Evolutionary conservation across 164 flowering plant genomes (phyloP), one percentile per base, ranked within the genome.

Genomic region (Dillenia turbinata): DNA sequence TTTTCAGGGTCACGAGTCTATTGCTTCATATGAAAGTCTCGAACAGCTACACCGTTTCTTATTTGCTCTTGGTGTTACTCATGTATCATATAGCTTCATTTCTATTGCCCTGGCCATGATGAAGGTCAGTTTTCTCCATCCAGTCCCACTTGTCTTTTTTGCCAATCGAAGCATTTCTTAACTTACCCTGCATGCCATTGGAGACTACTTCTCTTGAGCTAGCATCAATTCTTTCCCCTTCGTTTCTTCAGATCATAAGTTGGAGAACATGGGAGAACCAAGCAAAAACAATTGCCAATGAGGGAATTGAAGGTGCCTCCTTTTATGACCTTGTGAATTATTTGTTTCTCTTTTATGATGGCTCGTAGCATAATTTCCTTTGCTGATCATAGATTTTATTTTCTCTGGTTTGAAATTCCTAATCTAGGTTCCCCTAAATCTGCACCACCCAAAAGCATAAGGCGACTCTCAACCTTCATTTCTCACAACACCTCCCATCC

Each of bases 21-120:
- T 90, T 65, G 93, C 77, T 61, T 88, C 96, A 12, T 61, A 79
- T 52, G 96, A 90, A 77, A 84, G 93, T 71, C 86, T 92, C 44
- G 93, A 90, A 75, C 98, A 92, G 77, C 92, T 92, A 61, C 98
- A 90, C 66, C 87, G 93, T 9, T 77, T 92, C 64, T 63, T 90
- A 58, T 84, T 92, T 71, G 90, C 83, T 57, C 88, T 92, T 49
- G 96, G 84, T 7, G 51, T 87, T 50, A 80, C 81, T 44, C 98
- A 90, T 81, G 89, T 86, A 60, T 77, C 77, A 15, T 92, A 89
- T 70, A 85, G 89, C 69, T 85, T 83, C 48, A 47, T 60, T 16
- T 78, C 93, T 51, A 75, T 88, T 64, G 87, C 78, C 60, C 76
- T 92, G 54, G 90, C 93, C 61, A 82, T 92, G 89, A 73, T 85